Conservation (phyloP, 164 flowering plant species). For the Chimonanthus salicifolius region DNA sequence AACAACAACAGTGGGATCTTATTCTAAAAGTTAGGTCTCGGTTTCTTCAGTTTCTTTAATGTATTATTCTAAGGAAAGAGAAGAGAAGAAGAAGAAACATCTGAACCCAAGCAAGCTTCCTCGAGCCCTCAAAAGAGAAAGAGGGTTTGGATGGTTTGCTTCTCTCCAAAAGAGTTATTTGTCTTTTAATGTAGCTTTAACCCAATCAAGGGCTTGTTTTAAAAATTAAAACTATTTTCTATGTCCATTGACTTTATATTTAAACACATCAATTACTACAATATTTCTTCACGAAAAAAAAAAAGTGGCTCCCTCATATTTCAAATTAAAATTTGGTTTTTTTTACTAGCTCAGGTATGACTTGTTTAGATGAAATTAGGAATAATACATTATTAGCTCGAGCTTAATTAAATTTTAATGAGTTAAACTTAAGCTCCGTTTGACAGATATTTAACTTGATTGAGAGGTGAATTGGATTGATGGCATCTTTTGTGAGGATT, state of each 20-base stretch:
- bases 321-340: too few species aligned
- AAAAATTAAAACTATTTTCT: too few species aligned
- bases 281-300: neutral
- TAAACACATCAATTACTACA: neutral
- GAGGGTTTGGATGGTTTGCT: neutral
- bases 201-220: neutral
- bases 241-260: too few species aligned
- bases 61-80: neutral
- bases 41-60: neutral
- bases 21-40: neutral
- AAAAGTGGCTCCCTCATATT: too few species aligned
- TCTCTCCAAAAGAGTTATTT: neutral
- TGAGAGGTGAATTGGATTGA: too few species aligned
- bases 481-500: too few species aligned
- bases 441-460: too few species aligned
- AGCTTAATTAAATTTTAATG: too few species aligned
- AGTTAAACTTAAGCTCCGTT: too few species aligned
- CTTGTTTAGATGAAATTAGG: too few species aligned
- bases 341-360: too few species aligned
- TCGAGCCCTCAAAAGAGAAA: neutral
- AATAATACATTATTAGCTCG: too few species aligned
- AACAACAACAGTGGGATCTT: neutral
- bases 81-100: neutral
- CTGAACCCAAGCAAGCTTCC: neutral
- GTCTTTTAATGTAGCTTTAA: neutral